phyloP scores from a whole-genome alignment of 108 stramenopile genomes.

The Cyclotella baltica region DNA sequence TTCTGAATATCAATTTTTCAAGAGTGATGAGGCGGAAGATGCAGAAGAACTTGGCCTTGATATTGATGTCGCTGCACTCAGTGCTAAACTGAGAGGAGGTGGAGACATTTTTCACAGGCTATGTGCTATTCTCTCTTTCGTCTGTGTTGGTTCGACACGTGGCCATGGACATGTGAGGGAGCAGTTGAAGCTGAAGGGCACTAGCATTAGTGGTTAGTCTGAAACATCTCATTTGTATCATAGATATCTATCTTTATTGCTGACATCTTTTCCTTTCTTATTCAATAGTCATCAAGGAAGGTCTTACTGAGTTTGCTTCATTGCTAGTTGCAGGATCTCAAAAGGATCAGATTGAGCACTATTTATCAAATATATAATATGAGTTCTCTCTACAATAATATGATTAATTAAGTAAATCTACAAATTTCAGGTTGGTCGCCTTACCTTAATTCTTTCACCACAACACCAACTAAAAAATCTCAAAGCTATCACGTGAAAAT shows the following conservation, averaged over 20 bases:
- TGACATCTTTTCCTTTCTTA: not conserved
- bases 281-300: constrained; percentile 42
- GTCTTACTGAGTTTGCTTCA: constrained; percentile 46
- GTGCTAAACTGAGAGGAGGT: constrained; percentile 78
- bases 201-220: constrained; percentile 63
- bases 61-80: constrained; percentile 71
- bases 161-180: constrained; percentile 71
- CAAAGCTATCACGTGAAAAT: too few species aligned
- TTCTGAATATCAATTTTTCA: constrained; percentile 79
- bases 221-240: not conserved
- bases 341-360: constrained; percentile 52
- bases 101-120: constrained; percentile 84
- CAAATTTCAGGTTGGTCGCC: too few species aligned
- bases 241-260: not conserved
- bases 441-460: too few species aligned
- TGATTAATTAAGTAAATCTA: not conserved
- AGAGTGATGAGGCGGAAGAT: constrained; percentile 65
- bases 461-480: too few species aligned
- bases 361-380: constrained; percentile 36
- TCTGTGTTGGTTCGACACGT: constrained; percentile 67
- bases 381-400: not conserved
- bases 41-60: constrained; percentile 55
- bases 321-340: constrained; percentile 39
- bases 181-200: constrained; percentile 65
- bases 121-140: constrained; percentile 71